Evolutionary conservation across 2,329 filamentous ascomycete species (phyloP), one percentile per base, ranked within the genome.

Genomic region (Aspergillus calidoustus): DNA sequence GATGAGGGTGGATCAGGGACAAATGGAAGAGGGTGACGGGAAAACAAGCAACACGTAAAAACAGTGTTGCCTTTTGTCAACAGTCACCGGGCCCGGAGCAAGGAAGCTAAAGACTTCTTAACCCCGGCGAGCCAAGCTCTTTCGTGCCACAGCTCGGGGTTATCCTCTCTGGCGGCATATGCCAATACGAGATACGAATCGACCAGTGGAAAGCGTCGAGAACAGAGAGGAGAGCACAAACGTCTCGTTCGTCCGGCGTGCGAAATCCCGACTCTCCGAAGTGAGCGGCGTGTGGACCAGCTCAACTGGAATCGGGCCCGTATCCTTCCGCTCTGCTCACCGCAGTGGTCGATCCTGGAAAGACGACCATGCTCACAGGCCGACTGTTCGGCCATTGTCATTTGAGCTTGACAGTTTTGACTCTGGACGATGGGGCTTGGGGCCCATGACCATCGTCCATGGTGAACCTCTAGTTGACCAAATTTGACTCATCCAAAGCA

Each of bases 21-120:
- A 22, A 57, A 57, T 50, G 43, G 34, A 46, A 23, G 28, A 30
- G 9, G 54, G 25, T 7, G 49, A 50, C 17, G 23, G 43, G 56
- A 60, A 60, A 55, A 51, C 52, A 60, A 55, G 63, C 57, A 59
- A 61, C 49, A 56, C 52, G 61, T 60, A 63, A 64, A 63, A 64
- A 57, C 31, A 46, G 25, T 64, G 58, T 58, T 69, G 61, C 63
- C 66, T 56, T 65, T 64, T 30, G 17, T 13, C 25, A 28, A 28
- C 25, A 28, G 25, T 28, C 34, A 15, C 34, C 34, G 34, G 34
- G 11, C 34, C 41, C 41, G 54, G 49, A 49, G 38, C 23, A 31
- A 34, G 22, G 30, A 52, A 31, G 11, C 22, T 25, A 25, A 47
- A 28, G 15, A 47, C 41, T 43, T 50, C 49, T 49, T 61, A 61